These are phyloP conservation scores for Colletotrichum shisoi DNA, from an alignment of 2,329 filamentous ascomycete species.

Conservation along the genomic window DNA sequence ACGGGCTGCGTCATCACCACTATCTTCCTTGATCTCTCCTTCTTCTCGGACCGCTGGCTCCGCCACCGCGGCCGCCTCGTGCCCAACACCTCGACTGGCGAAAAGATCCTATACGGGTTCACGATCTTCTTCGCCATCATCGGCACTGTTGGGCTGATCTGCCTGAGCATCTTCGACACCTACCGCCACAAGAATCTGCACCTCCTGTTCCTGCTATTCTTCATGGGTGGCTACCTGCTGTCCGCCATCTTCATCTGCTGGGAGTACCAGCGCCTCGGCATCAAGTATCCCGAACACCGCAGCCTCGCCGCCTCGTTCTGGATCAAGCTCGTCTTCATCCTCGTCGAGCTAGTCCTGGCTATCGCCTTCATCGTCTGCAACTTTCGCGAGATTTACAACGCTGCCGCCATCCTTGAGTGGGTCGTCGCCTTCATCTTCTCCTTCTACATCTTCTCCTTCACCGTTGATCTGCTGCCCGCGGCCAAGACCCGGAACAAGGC, in stretches of 20 bases:
- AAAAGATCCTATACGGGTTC: slow-evolving; percentile 69
- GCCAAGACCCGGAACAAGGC: slow-evolving; percentile 62
- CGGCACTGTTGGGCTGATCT: slow-evolving; percentile 81
- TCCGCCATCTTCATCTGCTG: slow-evolving; percentile 88
- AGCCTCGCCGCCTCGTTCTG: slow-evolving; percentile 82
- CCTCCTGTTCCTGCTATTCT: slow-evolving; percentile 78
- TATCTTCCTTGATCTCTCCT: slow-evolving; percentile 80
- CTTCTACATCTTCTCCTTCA: slow-evolving; percentile 86
- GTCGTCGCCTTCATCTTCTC: slow-evolving; percentile 83
- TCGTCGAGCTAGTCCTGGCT: slow-evolving; percentile 77
- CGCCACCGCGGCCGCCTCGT: slow-evolving; percentile 81
- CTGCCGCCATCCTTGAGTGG: slow-evolving; percentile 81
- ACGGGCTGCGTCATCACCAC: slow-evolving; percentile 74
- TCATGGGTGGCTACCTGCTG: slow-evolving; percentile 85
- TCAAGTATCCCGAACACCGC: slow-evolving; percentile 75
- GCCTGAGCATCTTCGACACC: slow-evolving; percentile 87
- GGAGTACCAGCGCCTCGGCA: slow-evolving; percentile 85
- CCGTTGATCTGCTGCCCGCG: slow-evolving; percentile 85
- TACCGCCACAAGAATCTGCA: slow-evolving; percentile 72
- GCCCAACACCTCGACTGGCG: slow-evolving; percentile 69
- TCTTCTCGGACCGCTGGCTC: slow-evolving; percentile 83
- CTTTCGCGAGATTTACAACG: slow-evolving; percentile 63
- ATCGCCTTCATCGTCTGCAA: slow-evolving; percentile 72
- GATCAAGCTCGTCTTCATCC: slow-evolving; percentile 84
- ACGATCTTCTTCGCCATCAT: slow-evolving; percentile 73